phyloP scores from a whole-genome alignment of 768 basidiomycete species.

The Trametes gibbosa region DNA sequence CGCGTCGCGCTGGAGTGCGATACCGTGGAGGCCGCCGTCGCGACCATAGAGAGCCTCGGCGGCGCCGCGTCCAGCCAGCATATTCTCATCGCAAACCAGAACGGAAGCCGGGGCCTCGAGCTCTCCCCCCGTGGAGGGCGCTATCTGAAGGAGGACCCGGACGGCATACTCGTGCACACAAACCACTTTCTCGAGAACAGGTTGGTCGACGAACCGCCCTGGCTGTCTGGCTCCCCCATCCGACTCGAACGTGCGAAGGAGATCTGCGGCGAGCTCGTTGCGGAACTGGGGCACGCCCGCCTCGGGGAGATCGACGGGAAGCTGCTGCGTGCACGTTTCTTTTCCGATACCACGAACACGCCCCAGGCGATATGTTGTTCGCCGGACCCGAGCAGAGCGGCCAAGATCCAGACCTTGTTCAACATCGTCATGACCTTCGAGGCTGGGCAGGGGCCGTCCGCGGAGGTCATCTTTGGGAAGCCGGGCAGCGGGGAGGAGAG shows the following conservation, averaged over 20 bases:
- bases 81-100: constrained; percentile 34
- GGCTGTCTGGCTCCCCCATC: constrained; percentile 31
- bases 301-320: constrained; percentile 20
- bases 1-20: constrained; percentile 33
- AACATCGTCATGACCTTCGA: constrained; percentile 36
- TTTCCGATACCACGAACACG: constrained; percentile 30
- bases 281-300: constrained; percentile 6
- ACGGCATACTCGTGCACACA: constrained; percentile 34
- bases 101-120: constrained; percentile 31
- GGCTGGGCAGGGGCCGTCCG: constrained; percentile 23
- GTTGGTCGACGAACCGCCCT: constrained; percentile 31
- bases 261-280: constrained; percentile 26
- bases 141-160: constrained; percentile 27
- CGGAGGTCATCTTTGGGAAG: constrained; percentile 34
- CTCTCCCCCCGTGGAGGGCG: constrained; percentile 30
- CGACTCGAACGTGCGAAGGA: constrained; percentile 28
- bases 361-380: constrained; percentile 34
- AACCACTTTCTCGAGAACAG: constrained; percentile 36
- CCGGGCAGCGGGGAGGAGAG: constrained; percentile 24
- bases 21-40: constrained; percentile 28
- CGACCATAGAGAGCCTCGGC: constrained; percentile 27
- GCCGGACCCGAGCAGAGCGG: constrained; percentile 22
- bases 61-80: constrained; percentile 35
- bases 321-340: constrained; percentile 29
- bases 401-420: constrained; percentile 33